Percentiles rank a stretch among this genome's conserved stretches.
Evolutionary conservation across 176 grass and related monocot species (phyloP).

Genomic region (Cenchrus americanus): DNA sequence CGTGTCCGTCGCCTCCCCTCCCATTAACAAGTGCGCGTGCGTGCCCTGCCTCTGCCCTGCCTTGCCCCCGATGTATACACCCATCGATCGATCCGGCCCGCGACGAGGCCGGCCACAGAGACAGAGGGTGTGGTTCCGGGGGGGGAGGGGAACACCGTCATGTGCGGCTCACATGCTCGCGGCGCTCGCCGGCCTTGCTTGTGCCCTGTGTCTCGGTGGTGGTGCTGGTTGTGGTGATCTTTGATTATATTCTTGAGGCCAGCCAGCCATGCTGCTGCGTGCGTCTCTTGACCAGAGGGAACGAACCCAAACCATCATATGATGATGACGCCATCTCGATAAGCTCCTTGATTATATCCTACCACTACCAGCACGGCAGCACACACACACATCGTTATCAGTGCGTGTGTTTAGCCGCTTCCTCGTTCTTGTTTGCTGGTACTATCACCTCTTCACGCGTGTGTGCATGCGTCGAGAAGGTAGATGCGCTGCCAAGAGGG

Average conservation of each 20-base stretch:
- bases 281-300: slow-evolving; percentile 6
- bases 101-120: background rate
- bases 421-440: background rate
- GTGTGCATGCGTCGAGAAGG: background rate
- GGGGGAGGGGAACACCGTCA: slow-evolving; percentile 38
- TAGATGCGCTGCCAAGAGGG: no score
- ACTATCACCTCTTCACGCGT: no score
- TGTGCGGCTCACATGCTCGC: slow-evolving; percentile 45
- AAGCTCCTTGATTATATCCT: background rate
- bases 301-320: slow-evolving; percentile 20
- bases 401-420: background rate
- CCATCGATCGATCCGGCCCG: background rate
- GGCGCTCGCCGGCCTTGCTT: background rate
- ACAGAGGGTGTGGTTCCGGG: no score
- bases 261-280: no score
- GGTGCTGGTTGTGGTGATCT: background rate
- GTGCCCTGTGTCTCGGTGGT: no score
- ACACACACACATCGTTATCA: background rate
- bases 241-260: background rate
- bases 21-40: slow-evolving; percentile 1
- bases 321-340: background rate
- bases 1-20: background rate
- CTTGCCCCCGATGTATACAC: no score
- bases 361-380: background rate
- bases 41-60: no score